phyloP scores from a whole-genome alignment of 495 filamentous ascomycete species.

The Lophiostoma macrostomum region DNA sequence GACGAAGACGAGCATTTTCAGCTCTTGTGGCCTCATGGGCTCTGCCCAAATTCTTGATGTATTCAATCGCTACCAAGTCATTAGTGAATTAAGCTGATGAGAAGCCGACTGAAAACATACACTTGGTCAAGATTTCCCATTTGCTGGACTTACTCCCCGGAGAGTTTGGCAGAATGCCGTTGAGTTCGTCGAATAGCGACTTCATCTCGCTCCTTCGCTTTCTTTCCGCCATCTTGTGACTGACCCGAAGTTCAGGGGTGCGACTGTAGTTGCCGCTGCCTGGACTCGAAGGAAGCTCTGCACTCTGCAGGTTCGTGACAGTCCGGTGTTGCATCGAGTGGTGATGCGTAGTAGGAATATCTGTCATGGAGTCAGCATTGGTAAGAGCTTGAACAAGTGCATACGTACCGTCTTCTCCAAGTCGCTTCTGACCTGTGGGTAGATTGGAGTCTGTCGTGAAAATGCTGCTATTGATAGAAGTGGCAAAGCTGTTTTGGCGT shows the following conservation, averaged over 20 bases:
- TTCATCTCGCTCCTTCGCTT: conserved; percentile 99
- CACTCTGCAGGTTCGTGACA: conserved; percentile 38
- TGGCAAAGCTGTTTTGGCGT: conserved; percentile 41
- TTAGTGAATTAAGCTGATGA: conserved; percentile 9
- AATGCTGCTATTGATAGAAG: conserved; percentile 43
- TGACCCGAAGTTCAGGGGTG: conserved; percentile 91
- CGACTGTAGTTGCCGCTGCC: conserved; percentile 66
- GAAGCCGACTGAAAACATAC: conserved; percentile 47
- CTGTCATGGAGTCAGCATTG: conserved; percentile 23
- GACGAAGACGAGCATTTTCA: conserved; percentile 29
- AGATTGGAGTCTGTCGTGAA: conserved; percentile 41
- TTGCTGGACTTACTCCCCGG: conserved; percentile 94
- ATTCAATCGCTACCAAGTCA: conserved; percentile 31
- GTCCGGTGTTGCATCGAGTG: conserved; percentile 44
- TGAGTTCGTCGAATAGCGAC: conserved; percentile 84
- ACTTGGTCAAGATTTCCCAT: conserved; percentile 97
- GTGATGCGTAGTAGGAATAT: conserved; percentile 41
- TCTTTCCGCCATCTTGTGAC: conserved; percentile 92
- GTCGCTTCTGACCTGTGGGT: conserved; percentile 40
- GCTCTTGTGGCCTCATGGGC: conserved; percentile 15
- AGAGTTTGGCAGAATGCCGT: conserved; percentile 76
- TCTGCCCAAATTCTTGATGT: conserved; percentile 28
- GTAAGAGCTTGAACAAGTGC: background rate
- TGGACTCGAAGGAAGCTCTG: conserved; percentile 27
- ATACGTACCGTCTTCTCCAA: conserved; percentile 40